These are phyloP conservation scores for Heritiera fomes DNA, from an alignment of 345 rosid genomes.

Conservation along the genomic window DNA sequence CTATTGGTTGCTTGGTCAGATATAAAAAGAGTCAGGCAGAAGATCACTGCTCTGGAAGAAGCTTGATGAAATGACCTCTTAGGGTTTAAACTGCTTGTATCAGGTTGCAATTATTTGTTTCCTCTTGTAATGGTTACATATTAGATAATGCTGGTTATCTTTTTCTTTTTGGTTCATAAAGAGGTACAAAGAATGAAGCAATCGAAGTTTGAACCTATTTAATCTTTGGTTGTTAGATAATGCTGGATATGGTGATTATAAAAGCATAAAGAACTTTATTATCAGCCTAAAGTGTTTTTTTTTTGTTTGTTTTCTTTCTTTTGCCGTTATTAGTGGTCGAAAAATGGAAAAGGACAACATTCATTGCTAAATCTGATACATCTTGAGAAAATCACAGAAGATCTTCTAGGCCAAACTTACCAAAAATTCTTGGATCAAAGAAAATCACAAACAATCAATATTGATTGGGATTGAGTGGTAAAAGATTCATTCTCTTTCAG, in stretches of 20 bases:
- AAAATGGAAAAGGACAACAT: not conserved
- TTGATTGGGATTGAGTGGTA: too few species aligned
- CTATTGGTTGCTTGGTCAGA: conserved; percentile 29
- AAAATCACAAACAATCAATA: not conserved
- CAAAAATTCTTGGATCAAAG: not conserved
- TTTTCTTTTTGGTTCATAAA: too few species aligned
- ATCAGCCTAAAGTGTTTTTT: not conserved
- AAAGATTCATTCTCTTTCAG: too few species aligned
- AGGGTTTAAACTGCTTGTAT: too few species aligned
- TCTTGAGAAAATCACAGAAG: not conserved
- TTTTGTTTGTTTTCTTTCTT: not conserved
- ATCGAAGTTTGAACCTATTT: too few species aligned
- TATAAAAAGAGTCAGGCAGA: too few species aligned
- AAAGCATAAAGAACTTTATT: conserved; percentile 7
- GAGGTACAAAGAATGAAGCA: too few species aligned
- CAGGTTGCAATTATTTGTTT: not conserved
- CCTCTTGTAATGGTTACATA: conserved; percentile 19
- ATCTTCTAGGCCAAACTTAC: not conserved
- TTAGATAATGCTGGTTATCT: not conserved
- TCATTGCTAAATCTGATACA: not conserved
- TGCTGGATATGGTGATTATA: not conserved
- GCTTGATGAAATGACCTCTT: too few species aligned
- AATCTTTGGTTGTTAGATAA: too few species aligned
- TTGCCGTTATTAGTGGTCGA: not conserved
- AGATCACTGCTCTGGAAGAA: too few species aligned